Evolutionary conservation across 306 rosid genomes (phyloP), one percentile per base, ranked within the genome.

Genomic region (Sphenostylis stenocarpa): DNA sequence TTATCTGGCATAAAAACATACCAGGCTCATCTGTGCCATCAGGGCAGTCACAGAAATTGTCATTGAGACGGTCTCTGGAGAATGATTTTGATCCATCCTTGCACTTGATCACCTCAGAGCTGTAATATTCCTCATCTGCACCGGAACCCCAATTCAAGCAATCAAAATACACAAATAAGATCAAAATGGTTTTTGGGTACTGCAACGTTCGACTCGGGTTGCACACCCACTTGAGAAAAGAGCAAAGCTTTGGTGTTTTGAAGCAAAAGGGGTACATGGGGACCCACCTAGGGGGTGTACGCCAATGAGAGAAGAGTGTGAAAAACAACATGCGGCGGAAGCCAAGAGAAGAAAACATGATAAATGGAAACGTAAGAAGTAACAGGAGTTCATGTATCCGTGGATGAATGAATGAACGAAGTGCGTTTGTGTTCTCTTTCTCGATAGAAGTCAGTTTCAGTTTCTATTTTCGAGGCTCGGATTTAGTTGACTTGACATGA

Each of bases 21-120:
- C 97, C 98, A 9, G 96, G 97, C 73, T 94, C 98, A 80, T 94
- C 96, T 12, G 98, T 92, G 31, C 96, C 97, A 84, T 94, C 97
- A 45, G 79, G 64, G 78, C 98, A 94, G 63, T 92, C 98, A 15
- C 97, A 94, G 84, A 83, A 92, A 78, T 94, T 39, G 67, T 90
- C 97, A 47, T 94, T 92, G 70, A 94, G 91, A 68, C 95, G 97
- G 63, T 90, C 87, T 76, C 88, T 83, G 74, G 81, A 64, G 85
- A 94, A 89, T 10, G 88, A 88, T 80, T 87, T 90, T 45, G 91
- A 86, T 36, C 88, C 86, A 67, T 90, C 96, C 89, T 74, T 94
- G 87, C 98, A 94, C 60, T 80, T 78, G 73, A 94, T 90, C 71
- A 83, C 81, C 66, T 82, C 84, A 17, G 92, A 74, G 44, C 82